These are phyloP conservation scores for Lipomyces lipofer DNA, from an alignment of 805 yeast species.

Conservation along the genomic window DNA sequence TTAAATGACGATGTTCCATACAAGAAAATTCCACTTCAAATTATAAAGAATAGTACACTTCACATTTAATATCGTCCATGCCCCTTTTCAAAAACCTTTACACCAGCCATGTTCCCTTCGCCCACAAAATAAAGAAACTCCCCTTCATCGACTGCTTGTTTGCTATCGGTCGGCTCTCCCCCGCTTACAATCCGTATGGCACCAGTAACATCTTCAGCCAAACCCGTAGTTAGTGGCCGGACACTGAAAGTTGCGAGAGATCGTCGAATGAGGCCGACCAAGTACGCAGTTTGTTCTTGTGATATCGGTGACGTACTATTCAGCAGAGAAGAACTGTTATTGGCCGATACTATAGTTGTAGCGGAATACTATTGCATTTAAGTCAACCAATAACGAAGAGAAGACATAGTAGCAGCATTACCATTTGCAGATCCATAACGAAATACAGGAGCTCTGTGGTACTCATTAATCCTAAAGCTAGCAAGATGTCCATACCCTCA, in stretches of 20 bases:
- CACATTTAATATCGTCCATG: too few species aligned
- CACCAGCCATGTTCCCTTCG: constrained; percentile 22
- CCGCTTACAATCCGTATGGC: constrained; percentile 20
- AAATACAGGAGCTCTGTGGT: constrained; percentile 5
- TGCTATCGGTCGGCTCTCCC: constrained; percentile 10
- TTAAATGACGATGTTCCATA: too few species aligned
- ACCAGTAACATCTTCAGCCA: constrained; percentile 30
- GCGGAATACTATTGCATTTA: not conserved
- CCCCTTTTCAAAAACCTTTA: constrained; percentile 23
- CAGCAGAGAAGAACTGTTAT: not conserved
- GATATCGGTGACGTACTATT: not conserved
- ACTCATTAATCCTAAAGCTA: constrained; percentile 7
- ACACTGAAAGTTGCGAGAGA: constrained; percentile 22
- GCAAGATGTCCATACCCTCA: constrained; percentile 25
- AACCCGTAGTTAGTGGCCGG: constrained; percentile 28
- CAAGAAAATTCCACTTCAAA: too few species aligned
- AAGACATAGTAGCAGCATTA: not conserved
- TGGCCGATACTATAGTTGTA: not conserved
- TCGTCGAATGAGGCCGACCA: constrained; percentile 6
- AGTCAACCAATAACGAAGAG: not conserved
- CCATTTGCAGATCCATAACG: constrained; percentile 15
- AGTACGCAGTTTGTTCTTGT: not conserved
- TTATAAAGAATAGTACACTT: too few species aligned
- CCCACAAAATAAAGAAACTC: constrained; percentile 27
- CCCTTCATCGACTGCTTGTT: constrained; percentile 1